These are phyloP conservation scores for Huntiella omanensis DNA, from an alignment of 2,329 filamentous ascomycete species.

Conservation along the genomic window DNA sequence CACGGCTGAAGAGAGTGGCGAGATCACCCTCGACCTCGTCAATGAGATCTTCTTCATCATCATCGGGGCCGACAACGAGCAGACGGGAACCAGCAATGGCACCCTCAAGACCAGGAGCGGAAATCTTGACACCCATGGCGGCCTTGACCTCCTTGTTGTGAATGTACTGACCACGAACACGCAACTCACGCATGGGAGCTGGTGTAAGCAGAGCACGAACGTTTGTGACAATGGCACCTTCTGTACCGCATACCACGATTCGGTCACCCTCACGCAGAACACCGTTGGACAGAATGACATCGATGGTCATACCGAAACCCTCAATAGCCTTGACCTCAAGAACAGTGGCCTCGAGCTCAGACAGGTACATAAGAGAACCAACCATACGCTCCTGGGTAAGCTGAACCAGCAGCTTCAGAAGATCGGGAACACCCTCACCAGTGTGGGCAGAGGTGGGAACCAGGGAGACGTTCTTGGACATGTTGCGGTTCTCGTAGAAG, in stretches of 20 bases:
- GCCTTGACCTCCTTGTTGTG: constrained; percentile 99
- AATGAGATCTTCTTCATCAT: constrained; percentile 91
- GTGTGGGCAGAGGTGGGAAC: constrained; percentile 95
- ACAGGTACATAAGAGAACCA: constrained; percentile 91
- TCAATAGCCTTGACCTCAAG: constrained; percentile 98
- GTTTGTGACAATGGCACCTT: constrained; percentile 86
- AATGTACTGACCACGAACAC: constrained; percentile 88
- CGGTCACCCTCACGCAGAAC: constrained; percentile 85
- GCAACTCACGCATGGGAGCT: constrained; percentile 78
- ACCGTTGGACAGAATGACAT: constrained; percentile 92
- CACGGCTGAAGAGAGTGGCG: constrained; percentile 73
- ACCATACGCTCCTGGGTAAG: constrained; percentile 97
- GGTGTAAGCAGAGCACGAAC: constrained; percentile 88
- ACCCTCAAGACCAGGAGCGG: constrained; percentile 82
- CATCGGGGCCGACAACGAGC: constrained; percentile 81
- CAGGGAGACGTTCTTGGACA: constrained; percentile 86
- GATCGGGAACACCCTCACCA: constrained; percentile 97
- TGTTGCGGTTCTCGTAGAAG: constrained; percentile 94
- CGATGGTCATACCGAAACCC: constrained; percentile 95
- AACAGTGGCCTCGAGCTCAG: constrained; percentile 92
- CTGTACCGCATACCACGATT: constrained; percentile 89
- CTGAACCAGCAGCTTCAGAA: constrained; percentile 86
- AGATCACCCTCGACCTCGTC: constrained; percentile 95
- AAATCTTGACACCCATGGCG: constrained; percentile 95
- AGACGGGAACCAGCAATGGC: constrained; percentile 92